These are phyloP conservation scores for Kazachstania martiniae DNA, from an alignment of 805 yeast species.

Conservation along the genomic window DNA sequence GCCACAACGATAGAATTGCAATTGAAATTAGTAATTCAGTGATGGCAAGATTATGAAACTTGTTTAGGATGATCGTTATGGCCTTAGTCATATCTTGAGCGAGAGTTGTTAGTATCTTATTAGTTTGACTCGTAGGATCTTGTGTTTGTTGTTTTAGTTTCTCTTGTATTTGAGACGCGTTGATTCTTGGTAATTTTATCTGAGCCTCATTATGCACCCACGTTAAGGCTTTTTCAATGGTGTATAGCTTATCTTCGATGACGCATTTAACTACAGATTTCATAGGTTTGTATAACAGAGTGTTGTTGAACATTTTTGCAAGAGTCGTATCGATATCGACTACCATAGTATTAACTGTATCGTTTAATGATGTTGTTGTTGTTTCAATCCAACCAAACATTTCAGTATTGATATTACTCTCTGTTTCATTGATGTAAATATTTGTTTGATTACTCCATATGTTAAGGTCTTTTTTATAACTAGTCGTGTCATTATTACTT, in stretches of 20 bases:
- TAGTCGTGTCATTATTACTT: conserved; percentile 4
- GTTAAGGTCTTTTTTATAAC: conserved; percentile 27
- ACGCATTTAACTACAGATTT: conserved; percentile 67
- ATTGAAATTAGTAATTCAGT: conserved; percentile 39
- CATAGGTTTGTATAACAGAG: conserved; percentile 55
- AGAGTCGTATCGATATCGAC: conserved; percentile 49
- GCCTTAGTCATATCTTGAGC: conserved; percentile 13
- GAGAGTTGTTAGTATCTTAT: conserved; percentile 4
- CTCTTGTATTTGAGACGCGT: conserved; percentile 22
- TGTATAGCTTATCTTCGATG: conserved; percentile 58
- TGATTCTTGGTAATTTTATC: conserved; percentile 45
- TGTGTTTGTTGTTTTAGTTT: conserved; percentile 6
- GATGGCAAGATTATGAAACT: conserved; percentile 26
- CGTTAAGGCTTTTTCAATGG: conserved; percentile 57
- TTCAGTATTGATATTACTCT: conserved; percentile 46
- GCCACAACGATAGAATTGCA: conserved; percentile 39
- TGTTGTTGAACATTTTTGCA: conserved; percentile 49
- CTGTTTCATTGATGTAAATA: conserved; percentile 36
- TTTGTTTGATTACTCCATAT: conserved; percentile 53
- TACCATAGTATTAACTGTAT: conserved; percentile 49
- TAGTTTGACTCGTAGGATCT: conserved; percentile 1
- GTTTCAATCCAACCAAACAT: conserved; percentile 55
- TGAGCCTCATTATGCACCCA: conserved; percentile 66
- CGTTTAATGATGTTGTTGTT: conserved; percentile 47
- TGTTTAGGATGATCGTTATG: conserved; percentile 22